A percentile compares a stretch with the other conserved stretches of the same genome.
Conservation (phyloP, 352 stramenopile species). For the Globisporangium polare region DNA sequence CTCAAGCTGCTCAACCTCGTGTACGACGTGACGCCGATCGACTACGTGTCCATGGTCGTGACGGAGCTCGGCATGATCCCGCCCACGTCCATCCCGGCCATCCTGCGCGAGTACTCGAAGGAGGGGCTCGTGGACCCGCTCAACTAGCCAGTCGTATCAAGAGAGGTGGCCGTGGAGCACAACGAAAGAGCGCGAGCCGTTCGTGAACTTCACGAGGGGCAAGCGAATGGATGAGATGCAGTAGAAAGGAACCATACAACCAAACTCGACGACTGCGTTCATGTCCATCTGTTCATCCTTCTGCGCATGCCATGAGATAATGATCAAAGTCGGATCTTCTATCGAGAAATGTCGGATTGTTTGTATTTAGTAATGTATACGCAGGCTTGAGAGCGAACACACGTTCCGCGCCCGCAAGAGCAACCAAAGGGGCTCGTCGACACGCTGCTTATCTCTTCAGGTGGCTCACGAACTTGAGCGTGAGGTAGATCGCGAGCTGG, state of each 20-base stretch:
- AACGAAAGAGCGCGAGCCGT: too few relatives aligned
- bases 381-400: not conserved
- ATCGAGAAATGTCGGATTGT: not conserved
- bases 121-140: slow-evolving; percentile 51
- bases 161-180: not conserved
- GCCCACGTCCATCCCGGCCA: slow-evolving; percentile 95
- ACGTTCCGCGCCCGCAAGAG: not conserved
- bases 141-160: slow-evolving; percentile 10
- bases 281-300: too few relatives aligned
- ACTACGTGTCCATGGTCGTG: slow-evolving; percentile 96
- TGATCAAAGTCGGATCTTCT: not conserved
- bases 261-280: too few relatives aligned
- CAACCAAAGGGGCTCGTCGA: not conserved
- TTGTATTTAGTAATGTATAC: slow-evolving; percentile 8
- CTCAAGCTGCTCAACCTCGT: slow-evolving; percentile 86
- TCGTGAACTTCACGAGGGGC: too few relatives aligned
- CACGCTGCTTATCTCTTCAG: slow-evolving; percentile 44
- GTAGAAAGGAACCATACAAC: too few relatives aligned
- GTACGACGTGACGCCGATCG: slow-evolving; percentile 96
- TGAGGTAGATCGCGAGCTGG: slow-evolving; percentile 55
- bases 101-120: slow-evolving; percentile 92
- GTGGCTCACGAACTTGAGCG: slow-evolving; percentile 66
- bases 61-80: slow-evolving; percentile 98
- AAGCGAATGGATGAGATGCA: too few relatives aligned
- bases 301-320: too few relatives aligned